Evolutionary conservation across 2,329 filamentous ascomycete species (phyloP), one percentile per base, ranked within the genome.

Genomic region (Apiospora pterosperma): DNA sequence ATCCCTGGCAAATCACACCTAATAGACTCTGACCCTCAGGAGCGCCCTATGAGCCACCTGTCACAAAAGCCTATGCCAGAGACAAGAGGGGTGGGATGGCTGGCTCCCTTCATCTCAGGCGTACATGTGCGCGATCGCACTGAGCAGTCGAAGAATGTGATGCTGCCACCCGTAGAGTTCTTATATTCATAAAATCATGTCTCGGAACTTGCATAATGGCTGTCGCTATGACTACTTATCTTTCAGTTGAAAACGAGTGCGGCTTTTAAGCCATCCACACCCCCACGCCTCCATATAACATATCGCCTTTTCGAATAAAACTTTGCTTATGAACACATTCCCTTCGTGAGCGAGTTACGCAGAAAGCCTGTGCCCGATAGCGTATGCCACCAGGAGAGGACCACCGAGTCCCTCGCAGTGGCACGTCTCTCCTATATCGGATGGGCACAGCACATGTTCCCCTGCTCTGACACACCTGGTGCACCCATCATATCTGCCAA

Each of bases 161-260:
- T 34, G 48, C 28, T 55, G 28, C 28, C 48, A 16, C 48, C 48
- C 28, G 28, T 34, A 34, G 21, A 34, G 5, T 55, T 55, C 28
- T 55, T 55, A 55, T 55, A 55, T 55, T 55, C 48, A 55, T 55
- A 34, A 34, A 55, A 55, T 55, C 48, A 55, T 55, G 48, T 34
- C 48, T 55, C 48, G 48, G 48, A 55, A 55, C 48, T 34, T 55
- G 28, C 48, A 55, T 55, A 55, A 55, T 55, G 48, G 48, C 48
- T 55, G 34, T 55, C 48, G 48, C 48, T 55, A 34, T 55, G 25
- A n/a, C 48, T 55, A n/a, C n/a, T n/a, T n/a, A 55, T 55, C 48
- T 55, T 34, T 34, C 48, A 34, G 19, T 55, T 55, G 28, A 31
- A 55, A 55, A 55, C 48, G 48, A 55, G 48, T 55, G 48, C 48